Evolutionary conservation across 805 yeast species (phyloP), one percentile per base, ranked within the genome.

Genomic region (Maudiozyma turicensis): DNA sequence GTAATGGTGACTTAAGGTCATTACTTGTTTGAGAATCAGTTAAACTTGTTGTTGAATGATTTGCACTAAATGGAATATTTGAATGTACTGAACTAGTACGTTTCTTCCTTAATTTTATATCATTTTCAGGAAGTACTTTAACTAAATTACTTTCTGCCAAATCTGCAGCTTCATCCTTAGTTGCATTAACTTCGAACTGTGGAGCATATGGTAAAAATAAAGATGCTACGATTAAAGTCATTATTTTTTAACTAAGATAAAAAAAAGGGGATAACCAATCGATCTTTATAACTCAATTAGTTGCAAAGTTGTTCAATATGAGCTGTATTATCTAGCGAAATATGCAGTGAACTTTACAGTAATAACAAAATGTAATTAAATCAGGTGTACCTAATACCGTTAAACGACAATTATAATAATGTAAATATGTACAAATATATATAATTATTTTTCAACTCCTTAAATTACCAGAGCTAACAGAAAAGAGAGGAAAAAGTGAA

Each of bases 191-290:
- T 53, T 70, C 69, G 55, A 72, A 70, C 54, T 83, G 86, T n/a
- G 84, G 88, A 3, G 88, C 81, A 58, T 80, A 80, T 2, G 93
- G 93, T 44, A 84, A 69, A 56, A 84, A 83, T 78, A 84, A 68
- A 13, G 91, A 81, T 13, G 85, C 89, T 30, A 84, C 77, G 41
- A 82, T 77, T 29, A 83, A 70, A 8, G 87, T 79, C 90, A 84
- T 84, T 20, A 15, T 40, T 26, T 28, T 29, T 13, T 6, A 35
- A 13, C 14, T 20, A 20, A 20, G 26, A 20, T 4, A 20, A 20
- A 20, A 20, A 20, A 20, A 20, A 20, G 26, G 26, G 26, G 26
- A 20, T 20, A 20, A 20, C 26, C 4, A 20, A 20, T 20, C 26
- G 26, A 20, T 20, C 26, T 20, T 20, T 20, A 20, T 20, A 20